Evolutionary conservation across 2,329 filamentous ascomycete species (phyloP).

Genomic region (Cladosporium sp.): DNA sequence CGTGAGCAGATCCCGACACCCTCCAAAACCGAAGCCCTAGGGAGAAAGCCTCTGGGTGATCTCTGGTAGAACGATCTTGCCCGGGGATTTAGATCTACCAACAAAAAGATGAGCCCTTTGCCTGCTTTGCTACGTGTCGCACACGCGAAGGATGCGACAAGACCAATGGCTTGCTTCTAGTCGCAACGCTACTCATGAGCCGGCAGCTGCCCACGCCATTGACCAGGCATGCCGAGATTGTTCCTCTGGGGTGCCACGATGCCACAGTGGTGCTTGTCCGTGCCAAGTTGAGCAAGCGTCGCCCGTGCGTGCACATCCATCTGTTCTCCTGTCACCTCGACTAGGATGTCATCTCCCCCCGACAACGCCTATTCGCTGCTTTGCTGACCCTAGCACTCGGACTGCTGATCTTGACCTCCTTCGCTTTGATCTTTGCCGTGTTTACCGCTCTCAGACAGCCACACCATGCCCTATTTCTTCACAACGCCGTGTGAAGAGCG

Average conservation of each 20-base stretch:
- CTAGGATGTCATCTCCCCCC: conserved; percentile 5
- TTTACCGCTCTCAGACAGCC: background rate
- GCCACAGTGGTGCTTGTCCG: background rate
- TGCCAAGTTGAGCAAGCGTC: background rate
- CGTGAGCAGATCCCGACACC: background rate
- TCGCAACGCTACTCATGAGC: background rate
- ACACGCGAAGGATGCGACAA: conserved; percentile 7
- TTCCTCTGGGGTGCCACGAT: background rate
- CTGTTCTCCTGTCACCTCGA: background rate
- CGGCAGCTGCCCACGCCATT: background rate
- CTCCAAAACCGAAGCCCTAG: background rate
- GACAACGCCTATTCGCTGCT: background rate
- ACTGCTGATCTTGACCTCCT: background rate
- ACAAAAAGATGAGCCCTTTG: background rate
- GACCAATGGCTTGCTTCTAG: background rate
- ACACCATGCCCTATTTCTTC: background rate
- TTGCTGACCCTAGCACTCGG: background rate
- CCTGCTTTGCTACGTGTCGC: background rate
- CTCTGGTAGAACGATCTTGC: background rate
- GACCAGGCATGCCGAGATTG: background rate
- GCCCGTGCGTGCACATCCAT: background rate
- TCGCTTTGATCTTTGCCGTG: background rate
- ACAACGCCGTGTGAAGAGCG: background rate
- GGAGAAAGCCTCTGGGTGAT: background rate
- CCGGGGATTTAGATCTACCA: background rate